phyloP scores from a whole-genome alignment of 2,329 filamentous ascomycete species.

The Gaeumannomyces tritici region DNA sequence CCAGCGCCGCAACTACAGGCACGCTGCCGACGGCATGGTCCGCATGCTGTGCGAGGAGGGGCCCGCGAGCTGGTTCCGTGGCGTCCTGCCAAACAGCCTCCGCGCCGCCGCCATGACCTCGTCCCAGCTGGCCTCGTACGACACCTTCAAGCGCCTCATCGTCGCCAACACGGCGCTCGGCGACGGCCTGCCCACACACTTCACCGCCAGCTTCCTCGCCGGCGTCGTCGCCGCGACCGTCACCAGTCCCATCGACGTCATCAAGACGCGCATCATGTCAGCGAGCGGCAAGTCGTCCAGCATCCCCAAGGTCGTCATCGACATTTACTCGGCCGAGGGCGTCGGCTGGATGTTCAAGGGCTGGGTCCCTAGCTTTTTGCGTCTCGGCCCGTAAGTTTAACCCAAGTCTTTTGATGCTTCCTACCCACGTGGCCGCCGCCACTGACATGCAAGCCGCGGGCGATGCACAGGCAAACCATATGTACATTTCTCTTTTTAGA shows the following conservation, averaged over 20 bases:
- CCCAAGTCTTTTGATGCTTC: background rate
- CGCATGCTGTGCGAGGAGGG: slow-evolving; percentile 88
- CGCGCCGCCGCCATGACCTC: slow-evolving; percentile 84
- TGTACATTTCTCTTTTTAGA: slow-evolving; percentile 82
- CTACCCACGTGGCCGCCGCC: background rate
- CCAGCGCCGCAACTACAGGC: slow-evolving; percentile 76
- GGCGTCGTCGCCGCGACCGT: slow-evolving; percentile 79
- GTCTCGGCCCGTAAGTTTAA: slow-evolving; percentile 50
- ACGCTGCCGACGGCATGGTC: slow-evolving; percentile 77
- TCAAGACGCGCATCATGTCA: slow-evolving; percentile 85
- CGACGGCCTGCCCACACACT: slow-evolving; percentile 68
- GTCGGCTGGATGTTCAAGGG: slow-evolving; percentile 80
- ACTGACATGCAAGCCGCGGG: background rate
- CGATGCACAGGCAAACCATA: slow-evolving; percentile 57
- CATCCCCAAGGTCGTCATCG: slow-evolving; percentile 49
- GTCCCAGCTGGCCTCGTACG: slow-evolving; percentile 74
- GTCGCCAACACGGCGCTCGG: slow-evolving; percentile 56
- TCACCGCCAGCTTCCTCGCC: slow-evolving; percentile 66
- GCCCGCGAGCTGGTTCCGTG: slow-evolving; percentile 65
- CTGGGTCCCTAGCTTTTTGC: slow-evolving; percentile 70
- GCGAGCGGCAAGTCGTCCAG: slow-evolving; percentile 39
- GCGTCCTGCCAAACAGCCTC: slow-evolving; percentile 72
- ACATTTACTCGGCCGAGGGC: slow-evolving; percentile 63
- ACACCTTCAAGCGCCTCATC: slow-evolving; percentile 66
- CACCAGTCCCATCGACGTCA: slow-evolving; percentile 77